Conservation (phyloP, 1,284 basidiomycete genomes). For the Cutaneotrichosporon sp. region DNA sequence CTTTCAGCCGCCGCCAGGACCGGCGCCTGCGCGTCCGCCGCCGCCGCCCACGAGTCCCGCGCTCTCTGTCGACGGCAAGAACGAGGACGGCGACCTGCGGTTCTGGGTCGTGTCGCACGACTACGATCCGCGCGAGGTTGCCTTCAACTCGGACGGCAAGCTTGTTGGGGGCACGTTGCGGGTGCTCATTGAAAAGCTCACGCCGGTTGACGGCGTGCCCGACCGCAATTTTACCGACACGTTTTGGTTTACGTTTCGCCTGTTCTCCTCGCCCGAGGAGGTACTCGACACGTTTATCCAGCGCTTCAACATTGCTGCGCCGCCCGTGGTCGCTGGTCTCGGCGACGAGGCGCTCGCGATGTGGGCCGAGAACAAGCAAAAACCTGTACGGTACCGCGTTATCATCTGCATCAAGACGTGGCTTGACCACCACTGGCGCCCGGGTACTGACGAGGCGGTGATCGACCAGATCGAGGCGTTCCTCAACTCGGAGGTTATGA, state of each 20-base stretch:
- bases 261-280: conserved; percentile 75
- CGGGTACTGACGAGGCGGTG: conserved; percentile 54
- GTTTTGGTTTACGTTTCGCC: conserved; percentile 94
- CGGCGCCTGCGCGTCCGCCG: conserved; percentile 4
- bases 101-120: conserved; percentile 47
- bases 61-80: conserved; percentile 5
- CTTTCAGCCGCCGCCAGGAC: not conserved
- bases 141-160: conserved; percentile 82
- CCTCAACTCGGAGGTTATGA: conserved; percentile 28
- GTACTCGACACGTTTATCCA: conserved; percentile 70
- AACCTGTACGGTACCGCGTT: conserved; percentile 81
- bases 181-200: conserved; percentile 90
- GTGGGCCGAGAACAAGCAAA: conserved; percentile 80
- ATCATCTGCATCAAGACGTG: conserved; percentile 89
- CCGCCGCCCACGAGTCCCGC: conserved; percentile 2
- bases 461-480: conserved; percentile 48
- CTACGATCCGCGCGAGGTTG: conserved; percentile 66
- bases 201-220: conserved; percentile 79
- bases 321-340: conserved; percentile 27
- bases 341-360: conserved; percentile 57
- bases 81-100: conserved; percentile 28
- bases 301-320: conserved; percentile 68
- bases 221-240: conserved; percentile 78
- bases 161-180: conserved; percentile 85
- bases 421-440: conserved; percentile 85